phyloP scores from a whole-genome alignment of 106 monocot genomes.

The Dendrobium huoshanense region DNA sequence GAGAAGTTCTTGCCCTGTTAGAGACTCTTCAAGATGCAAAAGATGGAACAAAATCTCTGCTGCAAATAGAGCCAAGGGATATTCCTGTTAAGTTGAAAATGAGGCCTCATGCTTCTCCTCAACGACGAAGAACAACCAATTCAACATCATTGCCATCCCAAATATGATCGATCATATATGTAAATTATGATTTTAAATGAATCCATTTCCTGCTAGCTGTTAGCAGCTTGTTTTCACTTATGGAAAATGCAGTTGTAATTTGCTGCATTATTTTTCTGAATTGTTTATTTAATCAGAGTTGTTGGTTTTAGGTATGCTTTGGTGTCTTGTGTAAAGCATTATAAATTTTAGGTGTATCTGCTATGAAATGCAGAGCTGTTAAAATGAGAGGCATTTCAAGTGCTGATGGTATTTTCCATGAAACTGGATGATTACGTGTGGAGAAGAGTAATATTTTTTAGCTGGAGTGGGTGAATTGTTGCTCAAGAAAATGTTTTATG shows the following conservation, averaged over 20 bases:
- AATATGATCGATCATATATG: not conserved
- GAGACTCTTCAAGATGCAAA: constrained; percentile 56
- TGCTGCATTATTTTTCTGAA: not conserved
- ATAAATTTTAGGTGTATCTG: too few species aligned
- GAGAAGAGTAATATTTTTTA: too few species aligned
- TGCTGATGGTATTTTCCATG: too few species aligned
- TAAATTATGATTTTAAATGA: not conserved
- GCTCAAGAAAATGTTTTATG: too few species aligned
- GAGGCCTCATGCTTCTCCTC: not conserved
- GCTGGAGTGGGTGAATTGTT: too few species aligned
- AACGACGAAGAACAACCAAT: not conserved
- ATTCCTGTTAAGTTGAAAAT: not conserved
- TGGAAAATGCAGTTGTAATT: not conserved
- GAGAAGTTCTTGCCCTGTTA: constrained; percentile 52
- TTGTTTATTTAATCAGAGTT: too few species aligned
- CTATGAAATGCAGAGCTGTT: too few species aligned
- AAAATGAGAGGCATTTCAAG: too few species aligned
- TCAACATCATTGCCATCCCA: not conserved
- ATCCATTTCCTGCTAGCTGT: not conserved
- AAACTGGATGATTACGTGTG: too few species aligned
- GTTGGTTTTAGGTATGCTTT: too few species aligned
- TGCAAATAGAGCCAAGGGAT: not conserved
- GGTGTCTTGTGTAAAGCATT: too few species aligned
- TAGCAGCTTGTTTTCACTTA: not conserved
- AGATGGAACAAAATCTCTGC: constrained; percentile 2